Evolutionary conservation across 2,329 filamentous ascomycete genomes (phyloP).

Genomic region (Bipolaris cookei): DNA sequence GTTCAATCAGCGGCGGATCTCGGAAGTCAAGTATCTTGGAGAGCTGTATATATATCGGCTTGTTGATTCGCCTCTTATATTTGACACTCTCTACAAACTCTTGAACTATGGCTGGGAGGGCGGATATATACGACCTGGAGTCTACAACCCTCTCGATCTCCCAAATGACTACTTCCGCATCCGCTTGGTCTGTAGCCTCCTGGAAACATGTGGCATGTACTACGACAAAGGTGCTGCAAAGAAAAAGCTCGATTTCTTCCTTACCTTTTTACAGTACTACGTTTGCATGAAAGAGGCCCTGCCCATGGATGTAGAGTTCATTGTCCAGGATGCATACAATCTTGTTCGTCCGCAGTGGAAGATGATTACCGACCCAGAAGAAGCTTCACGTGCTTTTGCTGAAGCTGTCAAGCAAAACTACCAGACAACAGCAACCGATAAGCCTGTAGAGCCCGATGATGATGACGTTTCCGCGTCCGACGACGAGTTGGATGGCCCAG

Average conservation of each 20-base stretch:
- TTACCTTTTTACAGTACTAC: conserved; percentile 97
- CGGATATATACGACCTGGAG: conserved; percentile 80
- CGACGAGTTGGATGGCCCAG: conserved; percentile 66
- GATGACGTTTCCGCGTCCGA: conserved; percentile 74
- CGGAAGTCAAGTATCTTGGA: conserved; percentile 94
- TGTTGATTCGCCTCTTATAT: conserved; percentile 92
- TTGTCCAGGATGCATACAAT: conserved; percentile 89
- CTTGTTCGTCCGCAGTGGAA: conserved; percentile 92
- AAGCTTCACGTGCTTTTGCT: conserved; percentile 82
- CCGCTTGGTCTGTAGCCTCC: conserved; percentile 82
- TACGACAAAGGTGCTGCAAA: conserved; percentile 92
- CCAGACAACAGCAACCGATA: conserved; percentile 76
- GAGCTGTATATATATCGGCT: conserved; percentile 98
- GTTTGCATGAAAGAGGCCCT: conserved; percentile 86
- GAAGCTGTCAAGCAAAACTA: conserved; percentile 91
- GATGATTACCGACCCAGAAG: conserved; percentile 77
- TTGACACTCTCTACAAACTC: conserved; percentile 93
- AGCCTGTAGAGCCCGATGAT: conserved; percentile 73
- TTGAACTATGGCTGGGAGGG: conserved; percentile 87
- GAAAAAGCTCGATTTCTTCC: conserved; percentile 97
- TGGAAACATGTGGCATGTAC: conserved; percentile 95
- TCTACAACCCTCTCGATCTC: conserved; percentile 77
- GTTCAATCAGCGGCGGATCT: conserved; percentile 91
- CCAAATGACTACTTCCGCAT: conserved; percentile 97
- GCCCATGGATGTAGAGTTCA: conserved; percentile 97